Conservation (phyloP, 2,329 filamentous ascomycete genomes). For the Sporothrix globosa region DNA sequence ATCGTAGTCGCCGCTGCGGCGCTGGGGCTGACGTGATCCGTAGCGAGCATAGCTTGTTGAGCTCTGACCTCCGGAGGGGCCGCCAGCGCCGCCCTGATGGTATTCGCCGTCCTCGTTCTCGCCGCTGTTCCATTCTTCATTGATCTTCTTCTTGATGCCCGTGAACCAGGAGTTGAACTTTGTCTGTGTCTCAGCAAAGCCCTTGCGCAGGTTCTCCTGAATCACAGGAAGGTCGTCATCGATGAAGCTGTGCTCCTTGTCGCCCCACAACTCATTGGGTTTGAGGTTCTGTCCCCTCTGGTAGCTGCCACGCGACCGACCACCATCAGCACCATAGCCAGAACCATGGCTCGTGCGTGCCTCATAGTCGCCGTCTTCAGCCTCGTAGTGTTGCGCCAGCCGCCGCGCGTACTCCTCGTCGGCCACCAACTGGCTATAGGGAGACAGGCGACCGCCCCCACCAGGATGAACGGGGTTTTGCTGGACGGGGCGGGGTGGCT, state of each 20-base stretch:
- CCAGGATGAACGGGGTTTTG: conserved; percentile 62
- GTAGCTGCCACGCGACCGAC: conserved; percentile 12
- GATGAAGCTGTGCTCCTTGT: conserved; percentile 85
- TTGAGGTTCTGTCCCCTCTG: conserved; percentile 45
- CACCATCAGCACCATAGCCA: conserved; percentile 44
- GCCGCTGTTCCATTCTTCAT: conserved; percentile 80
- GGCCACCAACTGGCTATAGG: conserved; percentile 80
- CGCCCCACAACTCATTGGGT: conserved; percentile 62
- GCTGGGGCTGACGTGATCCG: conserved; percentile 52
- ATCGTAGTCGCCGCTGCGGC: conserved; percentile 89
- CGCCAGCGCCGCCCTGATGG: conserved; percentile 21
- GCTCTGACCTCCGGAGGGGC: conserved; percentile 33
- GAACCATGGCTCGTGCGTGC: conserved; percentile 50
- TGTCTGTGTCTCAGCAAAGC: conserved; percentile 89
- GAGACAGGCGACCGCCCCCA: conserved; percentile 67
- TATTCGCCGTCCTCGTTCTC: conserved; percentile 55
- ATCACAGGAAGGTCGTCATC: conserved; percentile 96
- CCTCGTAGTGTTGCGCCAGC: conserved; percentile 87
- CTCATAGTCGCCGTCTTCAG: conserved; percentile 58
- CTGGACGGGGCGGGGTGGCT: conserved; percentile 63
- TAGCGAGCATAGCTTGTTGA: conserved; percentile 38
- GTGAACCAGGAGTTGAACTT: conserved; percentile 94
- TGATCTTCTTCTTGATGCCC: conserved; percentile 87
- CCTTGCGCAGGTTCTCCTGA: conserved; percentile 88
- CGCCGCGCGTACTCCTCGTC: conserved; percentile 90